phyloP scores from a whole-genome alignment of 2,329 filamentous ascomycete genomes.

The Alternaria hordeiaustralica region DNA sequence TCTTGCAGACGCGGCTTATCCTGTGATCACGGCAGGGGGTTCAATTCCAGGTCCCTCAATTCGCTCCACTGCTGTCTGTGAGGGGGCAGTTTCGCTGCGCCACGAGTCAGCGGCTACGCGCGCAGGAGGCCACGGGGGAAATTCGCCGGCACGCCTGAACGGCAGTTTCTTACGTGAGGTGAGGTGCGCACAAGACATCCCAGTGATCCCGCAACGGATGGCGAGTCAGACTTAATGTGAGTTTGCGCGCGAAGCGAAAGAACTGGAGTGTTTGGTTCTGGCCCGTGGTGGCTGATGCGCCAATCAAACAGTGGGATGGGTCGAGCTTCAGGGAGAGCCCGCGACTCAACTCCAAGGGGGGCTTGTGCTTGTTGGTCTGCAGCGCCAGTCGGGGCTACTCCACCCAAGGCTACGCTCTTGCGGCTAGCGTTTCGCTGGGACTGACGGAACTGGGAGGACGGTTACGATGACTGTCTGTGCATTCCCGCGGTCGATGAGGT shows the following conservation, averaged over 20 bases:
- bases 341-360: neutral
- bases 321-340: constrained; percentile 2
- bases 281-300: neutral
- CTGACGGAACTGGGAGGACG: constrained; percentile 6
- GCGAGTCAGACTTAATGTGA: constrained; percentile 1
- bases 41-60: neutral
- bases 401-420: constrained; percentile 2
- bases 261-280: neutral
- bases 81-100: neutral
- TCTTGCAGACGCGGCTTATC: constrained; percentile 7
- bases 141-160: constrained; percentile 1
- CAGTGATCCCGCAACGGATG: neutral
- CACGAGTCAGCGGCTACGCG: constrained; percentile 1
- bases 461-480: constrained; percentile 15
- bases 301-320: neutral
- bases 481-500: constrained; percentile 16
- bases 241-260: constrained; percentile 13
- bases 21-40: constrained; percentile 1
- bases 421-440: constrained; percentile 7
- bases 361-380: neutral
- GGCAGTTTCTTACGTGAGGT: constrained; percentile 5
- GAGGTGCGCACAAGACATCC: neutral
- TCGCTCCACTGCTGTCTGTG: neutral
- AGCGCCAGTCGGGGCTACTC: constrained; percentile 1
- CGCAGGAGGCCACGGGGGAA: neutral